Evolutionary conservation across 345 rosid species (phyloP), one percentile per base, ranked within the genome.

Genomic region (Euphorbia peplus): DNA sequence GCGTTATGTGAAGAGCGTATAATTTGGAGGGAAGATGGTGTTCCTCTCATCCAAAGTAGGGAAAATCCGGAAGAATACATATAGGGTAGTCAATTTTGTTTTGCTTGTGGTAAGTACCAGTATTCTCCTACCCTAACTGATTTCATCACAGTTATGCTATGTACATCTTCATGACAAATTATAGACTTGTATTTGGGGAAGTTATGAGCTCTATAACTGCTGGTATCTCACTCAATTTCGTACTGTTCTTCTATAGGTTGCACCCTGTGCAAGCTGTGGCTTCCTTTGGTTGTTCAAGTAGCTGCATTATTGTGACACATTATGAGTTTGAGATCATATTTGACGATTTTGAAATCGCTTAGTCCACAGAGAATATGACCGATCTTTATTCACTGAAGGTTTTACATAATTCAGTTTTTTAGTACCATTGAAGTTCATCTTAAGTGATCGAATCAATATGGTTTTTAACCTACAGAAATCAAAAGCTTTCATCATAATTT

Each of bases 21-120:
- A 56, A 73, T 72, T 71, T 89, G 95, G 97, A 83, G 97, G 78
- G 87, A 87, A 70, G 98, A 93, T 15, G 95, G 90, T 0, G 93
- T 89, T 50, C 96, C 96, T 70, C 77, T 91, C 71, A 85, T 93
- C 30, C 87, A 48, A 58, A 85, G 85, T 78, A 85, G 80, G 82
- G 84, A 80, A 30, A 74, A 83, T 29, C 87, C 84, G 0, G 67
- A 78, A 1, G 66, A 85, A 21, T 85, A 62, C 66, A 58, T 70
- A 44, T 91, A 83, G 74, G 47, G 11, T 28, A 30, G 18, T 44
- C 50, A 15, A 44, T 4, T 52, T 22, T 13, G 1, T 50, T 37
- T 28, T 29, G 46, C 29, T 58, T 28, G 7, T 28, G 6, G 56
- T 30, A 12, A 30, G 56, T 24, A 1, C 18, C 4, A 8, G 3